phyloP scores from a whole-genome alignment of 495 filamentous ascomycete species.

The Daldinia decipiens region DNA sequence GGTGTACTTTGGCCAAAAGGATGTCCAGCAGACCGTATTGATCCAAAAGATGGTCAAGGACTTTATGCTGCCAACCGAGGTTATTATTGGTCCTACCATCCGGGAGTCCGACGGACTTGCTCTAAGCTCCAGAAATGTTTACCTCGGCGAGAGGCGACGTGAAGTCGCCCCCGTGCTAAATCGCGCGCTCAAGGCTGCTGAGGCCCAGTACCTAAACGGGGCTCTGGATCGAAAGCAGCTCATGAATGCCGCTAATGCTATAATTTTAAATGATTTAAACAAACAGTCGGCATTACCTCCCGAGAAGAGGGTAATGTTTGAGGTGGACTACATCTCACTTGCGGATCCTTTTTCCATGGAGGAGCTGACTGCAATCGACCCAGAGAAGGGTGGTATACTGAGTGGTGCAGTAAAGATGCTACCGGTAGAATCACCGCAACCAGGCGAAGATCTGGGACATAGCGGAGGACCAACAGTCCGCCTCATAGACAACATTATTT shows the following conservation, averaged over 20 bases:
- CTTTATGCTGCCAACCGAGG: slow-evolving; percentile 81
- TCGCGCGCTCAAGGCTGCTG: slow-evolving; percentile 73
- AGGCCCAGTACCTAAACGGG: slow-evolving; percentile 70
- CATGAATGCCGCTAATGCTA: slow-evolving; percentile 69
- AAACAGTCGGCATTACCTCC: slow-evolving; percentile 72
- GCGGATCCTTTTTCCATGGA: slow-evolving; percentile 83
- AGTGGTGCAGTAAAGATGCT: slow-evolving; percentile 93
- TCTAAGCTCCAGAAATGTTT: slow-evolving; percentile 94
- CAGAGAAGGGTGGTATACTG: slow-evolving; percentile 76
- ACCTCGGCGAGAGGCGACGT: slow-evolving; percentile 80
- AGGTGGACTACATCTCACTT: slow-evolving; percentile 90
- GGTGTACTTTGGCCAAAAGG: slow-evolving; percentile 98
- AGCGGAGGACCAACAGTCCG: slow-evolving; percentile 75
- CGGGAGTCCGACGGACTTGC: slow-evolving; percentile 88
- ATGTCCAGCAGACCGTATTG: slow-evolving; percentile 94
- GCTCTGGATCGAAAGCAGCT: slow-evolving; percentile 68
- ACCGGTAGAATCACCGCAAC: slow-evolving; percentile 72
- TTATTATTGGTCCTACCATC: slow-evolving; percentile 76
- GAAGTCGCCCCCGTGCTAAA: slow-evolving; percentile 75
- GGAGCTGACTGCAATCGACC: slow-evolving; percentile 75
- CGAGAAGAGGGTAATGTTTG: slow-evolving; percentile 72
- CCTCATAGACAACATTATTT: slow-evolving; percentile 93
- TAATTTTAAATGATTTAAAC: slow-evolving; percentile 61
- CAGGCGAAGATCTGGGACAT: slow-evolving; percentile 78
- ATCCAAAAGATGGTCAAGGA: slow-evolving; percentile 88